Evolutionary conservation across 805 yeast genomes (phyloP).

Genomic region (Wickerhamiella qilinensis): DNA sequence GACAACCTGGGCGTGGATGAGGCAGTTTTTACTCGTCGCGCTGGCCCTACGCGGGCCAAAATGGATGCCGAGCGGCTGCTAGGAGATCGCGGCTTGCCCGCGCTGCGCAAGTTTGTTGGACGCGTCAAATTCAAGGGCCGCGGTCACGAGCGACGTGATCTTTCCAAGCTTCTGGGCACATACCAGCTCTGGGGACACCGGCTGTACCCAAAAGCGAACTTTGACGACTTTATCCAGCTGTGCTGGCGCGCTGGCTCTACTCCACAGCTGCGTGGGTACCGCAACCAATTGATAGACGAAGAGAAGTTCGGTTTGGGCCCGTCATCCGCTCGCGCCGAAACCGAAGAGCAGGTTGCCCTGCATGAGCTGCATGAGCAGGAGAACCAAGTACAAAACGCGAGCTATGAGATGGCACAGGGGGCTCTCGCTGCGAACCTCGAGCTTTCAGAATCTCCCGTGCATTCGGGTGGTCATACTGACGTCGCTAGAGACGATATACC

Average conservation of each 20-base stretch:
- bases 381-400: not conserved
- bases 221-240: constrained; percentile 47
- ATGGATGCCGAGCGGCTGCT: constrained; percentile 37
- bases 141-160: constrained; percentile 34
- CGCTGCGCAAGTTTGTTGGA: constrained; percentile 23
- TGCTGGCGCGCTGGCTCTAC: constrained; percentile 32
- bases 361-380: not conserved
- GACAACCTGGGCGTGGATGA: constrained; percentile 14
- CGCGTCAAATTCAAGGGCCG: constrained; percentile 22
- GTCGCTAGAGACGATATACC: no score
- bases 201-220: constrained; percentile 64
- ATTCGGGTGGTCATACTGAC: no score
- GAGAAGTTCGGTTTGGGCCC: constrained; percentile 11
- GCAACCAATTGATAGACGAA: constrained; percentile 9
- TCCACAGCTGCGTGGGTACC: constrained; percentile 9
- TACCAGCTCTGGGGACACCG: constrained; percentile 68
- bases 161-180: constrained; percentile 32
- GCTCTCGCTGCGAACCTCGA: not conserved
- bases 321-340: not conserved
- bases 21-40: constrained; percentile 1
- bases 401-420: not conserved
- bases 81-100: constrained; percentile 41
- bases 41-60: constrained; percentile 11
- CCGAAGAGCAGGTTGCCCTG: not conserved
- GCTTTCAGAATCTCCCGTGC: no score